Evolutionary conservation across 2,329 filamentous ascomycete genomes (phyloP).

Genomic region (Colletotrichum sp.): DNA sequence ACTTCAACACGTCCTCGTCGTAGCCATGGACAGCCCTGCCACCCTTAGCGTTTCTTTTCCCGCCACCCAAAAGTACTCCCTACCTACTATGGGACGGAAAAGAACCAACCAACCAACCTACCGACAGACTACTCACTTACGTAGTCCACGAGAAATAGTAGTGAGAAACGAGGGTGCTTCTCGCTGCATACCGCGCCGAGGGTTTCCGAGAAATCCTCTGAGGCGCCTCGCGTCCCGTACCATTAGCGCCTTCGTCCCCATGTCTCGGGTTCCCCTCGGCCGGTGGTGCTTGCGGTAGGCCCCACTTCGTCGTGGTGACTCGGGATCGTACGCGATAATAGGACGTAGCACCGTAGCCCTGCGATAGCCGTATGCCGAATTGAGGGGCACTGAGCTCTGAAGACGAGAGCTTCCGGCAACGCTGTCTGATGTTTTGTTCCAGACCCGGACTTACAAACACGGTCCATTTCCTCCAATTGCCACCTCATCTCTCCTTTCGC

Average conservation of each 20-base stretch:
- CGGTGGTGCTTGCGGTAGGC: constrained; percentile 22
- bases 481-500: constrained; percentile 6
- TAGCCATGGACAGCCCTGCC: neutral
- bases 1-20: neutral
- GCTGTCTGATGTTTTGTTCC: constrained; percentile 10
- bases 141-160: neutral
- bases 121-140: neutral
- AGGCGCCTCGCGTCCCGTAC: neutral
- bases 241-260: neutral
- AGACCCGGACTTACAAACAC: constrained; percentile 11
- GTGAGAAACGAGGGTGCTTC: neutral
- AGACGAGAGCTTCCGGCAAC: constrained; percentile 9
- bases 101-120: neutral
- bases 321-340: constrained; percentile 13
- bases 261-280: constrained; percentile 31
- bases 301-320: constrained; percentile 14
- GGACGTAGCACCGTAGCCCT: constrained; percentile 10
- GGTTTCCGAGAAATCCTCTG: constrained; percentile 25
- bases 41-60: neutral
- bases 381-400: constrained; percentile 8
- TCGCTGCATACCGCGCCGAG: constrained; percentile 18
- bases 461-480: constrained; percentile 6
- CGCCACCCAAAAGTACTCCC: neutral
- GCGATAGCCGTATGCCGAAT: constrained; percentile 21
- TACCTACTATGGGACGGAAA: neutral